phyloP scores from a whole-genome alignment of 2,329 filamentous ascomycete genomes.

The Colletotrichum endophyticum region DNA sequence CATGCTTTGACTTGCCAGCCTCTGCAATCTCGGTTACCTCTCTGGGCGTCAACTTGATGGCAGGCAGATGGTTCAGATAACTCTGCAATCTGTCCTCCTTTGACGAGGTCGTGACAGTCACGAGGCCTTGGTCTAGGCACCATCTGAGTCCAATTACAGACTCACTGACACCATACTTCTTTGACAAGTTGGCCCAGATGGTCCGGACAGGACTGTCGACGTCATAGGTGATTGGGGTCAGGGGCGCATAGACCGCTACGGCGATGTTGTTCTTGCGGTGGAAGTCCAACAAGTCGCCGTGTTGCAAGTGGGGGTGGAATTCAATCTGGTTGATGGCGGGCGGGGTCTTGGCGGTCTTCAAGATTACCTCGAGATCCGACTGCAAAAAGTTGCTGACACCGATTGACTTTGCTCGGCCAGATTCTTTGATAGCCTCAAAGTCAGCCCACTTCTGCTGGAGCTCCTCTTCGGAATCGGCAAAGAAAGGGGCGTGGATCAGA shows the following conservation, averaged over 20 bases:
- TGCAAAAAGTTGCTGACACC: constrained; percentile 78
- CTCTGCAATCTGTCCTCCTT: constrained; percentile 62
- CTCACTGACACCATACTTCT: constrained; percentile 62
- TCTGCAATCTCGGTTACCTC: constrained; percentile 63
- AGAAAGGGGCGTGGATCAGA: constrained; percentile 65
- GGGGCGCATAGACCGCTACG: constrained; percentile 58
- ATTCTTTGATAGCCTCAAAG: constrained; percentile 69
- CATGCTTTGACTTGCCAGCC: constrained; percentile 65
- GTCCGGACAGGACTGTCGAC: constrained; percentile 58
- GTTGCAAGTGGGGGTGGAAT: constrained; percentile 77
- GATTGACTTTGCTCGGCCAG: constrained; percentile 71
- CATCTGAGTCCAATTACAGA: constrained; percentile 65
- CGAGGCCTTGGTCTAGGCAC: constrained; percentile 63
- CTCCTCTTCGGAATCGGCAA: constrained; percentile 50
- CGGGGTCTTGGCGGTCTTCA: constrained; percentile 62
- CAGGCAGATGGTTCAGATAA: constrained; percentile 55
- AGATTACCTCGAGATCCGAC: constrained; percentile 58
- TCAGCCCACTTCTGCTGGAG: constrained; percentile 66
- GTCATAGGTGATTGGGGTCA: constrained; percentile 56
- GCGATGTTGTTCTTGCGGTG: constrained; percentile 63
- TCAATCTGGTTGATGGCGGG: constrained; percentile 84
- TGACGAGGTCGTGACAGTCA: constrained; percentile 64
- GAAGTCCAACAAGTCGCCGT: constrained; percentile 62
- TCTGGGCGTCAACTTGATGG: constrained; percentile 63
- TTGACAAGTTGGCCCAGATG: constrained; percentile 54